These are phyloP conservation scores for Eremochloa ophiuroides DNA, from an alignment of 176 grass and related monocot species.

Conservation along the genomic window DNA sequence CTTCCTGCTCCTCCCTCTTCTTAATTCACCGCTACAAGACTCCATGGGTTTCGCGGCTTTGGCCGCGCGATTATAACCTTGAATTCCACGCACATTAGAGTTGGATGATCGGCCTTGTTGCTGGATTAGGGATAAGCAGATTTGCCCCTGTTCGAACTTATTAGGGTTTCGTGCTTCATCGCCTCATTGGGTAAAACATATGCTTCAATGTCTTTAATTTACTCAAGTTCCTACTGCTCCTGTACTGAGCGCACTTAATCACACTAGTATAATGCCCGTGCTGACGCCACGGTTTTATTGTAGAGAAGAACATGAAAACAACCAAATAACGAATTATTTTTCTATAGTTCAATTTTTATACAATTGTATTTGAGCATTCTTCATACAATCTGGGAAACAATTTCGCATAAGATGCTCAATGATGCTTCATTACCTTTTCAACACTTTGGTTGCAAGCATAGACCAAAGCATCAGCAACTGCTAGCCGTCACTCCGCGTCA, in stretches of 20 bases:
- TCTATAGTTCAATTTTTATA: too few species aligned
- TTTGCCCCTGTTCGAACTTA: neutral
- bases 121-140: neutral
- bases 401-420: too few species aligned
- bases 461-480: too few species aligned
- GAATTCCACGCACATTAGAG: neutral
- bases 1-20: neutral
- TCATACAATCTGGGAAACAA: too few species aligned
- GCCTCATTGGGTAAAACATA: neutral
- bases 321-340: too few species aligned
- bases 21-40: neutral
- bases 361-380: too few species aligned
- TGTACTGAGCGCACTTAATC: neutral
- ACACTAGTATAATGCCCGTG: too few species aligned
- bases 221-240: neutral
- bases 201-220: slow-evolving; percentile 3
- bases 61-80: neutral
- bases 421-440: too few species aligned
- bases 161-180: neutral
- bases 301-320: too few species aligned
- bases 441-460: too few species aligned
- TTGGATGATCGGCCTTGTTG: neutral
- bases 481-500: too few species aligned
- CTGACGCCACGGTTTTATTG: too few species aligned
- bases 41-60: neutral